Evolutionary conservation across 441 rosid genomes (phyloP), one percentile per base, ranked within the genome.

Genomic region (Adansonia madagascariensis): DNA sequence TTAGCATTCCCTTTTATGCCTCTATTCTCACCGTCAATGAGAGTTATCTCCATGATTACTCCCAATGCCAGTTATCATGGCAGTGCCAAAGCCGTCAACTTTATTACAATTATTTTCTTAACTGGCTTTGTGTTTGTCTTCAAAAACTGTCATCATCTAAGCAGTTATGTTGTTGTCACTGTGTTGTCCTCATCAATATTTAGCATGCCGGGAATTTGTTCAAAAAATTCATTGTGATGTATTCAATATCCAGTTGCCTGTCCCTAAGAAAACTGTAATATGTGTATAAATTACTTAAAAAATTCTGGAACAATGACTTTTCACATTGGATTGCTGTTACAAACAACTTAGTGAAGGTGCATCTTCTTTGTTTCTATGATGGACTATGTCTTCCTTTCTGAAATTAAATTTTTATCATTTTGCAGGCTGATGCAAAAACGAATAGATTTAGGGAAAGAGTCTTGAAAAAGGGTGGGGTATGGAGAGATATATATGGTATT

Each of bases 401-500:
- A 71, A 52, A 55, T 70, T 73, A 49, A 9, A 71, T 73, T 69
- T 24, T 61, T 22, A 18, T 79, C 73, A 64, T 64, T 71, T 81
- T 85, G 73, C 97, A 96, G 98, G 96, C 98, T 78, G 99, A 96
- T 91, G 96, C 97, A 65, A 96, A 96, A 84, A 96, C 99, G n/a
- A 81, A 75, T 79, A 93, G 91, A 81, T 96, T 96, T 85, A 90
- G 86, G 88, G 99, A 96, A 77, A 94, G 83, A 82, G 98, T 96
- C 69, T 18, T 91, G 10, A 94, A 91, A 88, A 94, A 88, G 79
- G 99, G 98, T 73, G 99, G 99, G 71, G 77, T 85, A 8, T 96
- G 99, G 99, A 90, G 90, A 83, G 98, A 96, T 78, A 87, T 94
- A 80, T 94, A 90, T 66, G 98, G 98, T 65, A 86, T 91, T 82